Conservation (phyloP, 441 rosid species). For the Populus hybrid region DNA sequence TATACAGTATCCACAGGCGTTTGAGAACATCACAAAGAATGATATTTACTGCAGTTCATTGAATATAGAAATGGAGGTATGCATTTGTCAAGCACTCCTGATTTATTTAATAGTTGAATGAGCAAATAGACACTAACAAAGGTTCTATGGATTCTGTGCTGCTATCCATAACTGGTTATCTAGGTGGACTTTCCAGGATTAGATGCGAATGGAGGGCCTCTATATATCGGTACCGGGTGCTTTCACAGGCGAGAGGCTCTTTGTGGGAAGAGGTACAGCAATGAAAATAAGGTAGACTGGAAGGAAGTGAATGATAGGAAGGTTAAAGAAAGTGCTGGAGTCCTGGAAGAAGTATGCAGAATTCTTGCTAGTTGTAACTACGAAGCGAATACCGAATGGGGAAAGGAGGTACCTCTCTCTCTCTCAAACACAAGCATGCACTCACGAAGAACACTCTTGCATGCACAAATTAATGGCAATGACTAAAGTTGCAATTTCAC, state of each 20-base stretch:
- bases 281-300: conserved; percentile 22
- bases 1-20: conserved; percentile 61
- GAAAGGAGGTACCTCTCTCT: conserved; percentile 46
- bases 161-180: background rate
- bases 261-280: conserved; percentile 39
- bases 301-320: conserved; percentile 14
- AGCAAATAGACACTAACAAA: background rate
- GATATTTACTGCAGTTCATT: conserved; percentile 47
- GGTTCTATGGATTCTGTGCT: background rate
- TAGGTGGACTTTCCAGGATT: conserved; percentile 63
- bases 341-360: conserved; percentile 38
- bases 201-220: conserved; percentile 69
- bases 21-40: conserved; percentile 50
- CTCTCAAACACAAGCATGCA: background rate
- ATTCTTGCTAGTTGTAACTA: conserved; percentile 54
- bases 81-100: background rate
- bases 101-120: no score
- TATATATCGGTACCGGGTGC: conserved; percentile 70
- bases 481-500: background rate
- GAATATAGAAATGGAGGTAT: conserved; percentile 11
- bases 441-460: background rate
- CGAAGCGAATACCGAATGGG: conserved; percentile 65
- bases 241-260: conserved; percentile 77
- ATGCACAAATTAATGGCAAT: background rate
- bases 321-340: conserved; percentile 12